Conservation (phyloP, 495 filamentous ascomycete genomes). For the Neurospora tetraspora region DNA sequence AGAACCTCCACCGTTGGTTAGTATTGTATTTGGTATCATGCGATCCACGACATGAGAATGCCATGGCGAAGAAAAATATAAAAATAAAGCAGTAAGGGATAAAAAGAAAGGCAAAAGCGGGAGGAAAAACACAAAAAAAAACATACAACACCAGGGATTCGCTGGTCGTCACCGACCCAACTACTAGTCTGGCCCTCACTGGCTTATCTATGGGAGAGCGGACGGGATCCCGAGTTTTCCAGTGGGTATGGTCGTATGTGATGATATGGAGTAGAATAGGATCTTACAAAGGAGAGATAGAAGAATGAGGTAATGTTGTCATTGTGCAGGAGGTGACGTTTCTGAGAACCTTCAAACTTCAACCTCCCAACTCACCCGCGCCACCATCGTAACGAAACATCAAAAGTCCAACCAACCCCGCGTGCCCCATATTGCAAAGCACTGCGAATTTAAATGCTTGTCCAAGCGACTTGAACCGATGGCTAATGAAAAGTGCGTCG, state of each 20-base stretch:
- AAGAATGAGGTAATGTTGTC: neutral
- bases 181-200: conserved; percentile 31
- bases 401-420: neutral
- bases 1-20: neutral
- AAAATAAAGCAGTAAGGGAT: neutral
- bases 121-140: conserved; percentile 17
- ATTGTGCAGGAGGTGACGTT: neutral
- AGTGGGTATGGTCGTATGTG: neutral
- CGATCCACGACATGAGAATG: neutral
- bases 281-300: neutral
- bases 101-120: neutral
- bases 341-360: neutral
- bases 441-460: neutral
- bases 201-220: conserved; percentile 38
- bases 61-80: neutral
- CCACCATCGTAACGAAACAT: neutral
- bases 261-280: neutral
- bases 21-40: neutral
- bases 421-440: neutral
- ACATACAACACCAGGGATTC: conserved; percentile 39
- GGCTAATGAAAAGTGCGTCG: no score
- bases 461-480: neutral
- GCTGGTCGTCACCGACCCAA: conserved; percentile 32
- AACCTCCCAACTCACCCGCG: neutral
- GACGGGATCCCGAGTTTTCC: conserved; percentile 35